Base-by-base conservation (phyloP, 2,329 filamentous ascomycete genomes). In the Trichoderma koningiopsis region DNA sequence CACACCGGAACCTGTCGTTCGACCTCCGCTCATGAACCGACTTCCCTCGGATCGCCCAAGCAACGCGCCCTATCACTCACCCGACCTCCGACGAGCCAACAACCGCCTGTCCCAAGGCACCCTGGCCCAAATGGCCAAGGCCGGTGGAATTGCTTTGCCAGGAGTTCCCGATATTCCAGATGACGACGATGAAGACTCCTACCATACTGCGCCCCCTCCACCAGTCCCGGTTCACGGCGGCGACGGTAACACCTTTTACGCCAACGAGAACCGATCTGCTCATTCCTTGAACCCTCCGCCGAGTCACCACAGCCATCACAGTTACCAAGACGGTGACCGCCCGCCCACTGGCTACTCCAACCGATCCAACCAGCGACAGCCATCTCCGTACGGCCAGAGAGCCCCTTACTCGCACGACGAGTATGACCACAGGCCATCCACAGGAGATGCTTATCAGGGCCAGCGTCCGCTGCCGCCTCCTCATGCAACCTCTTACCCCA, bases 91-190 rank as follows among this genome's bases (percentile, higher is more conserved):
- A 71, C 89, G 89, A 72, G 93, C 92, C 63, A 96, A 93, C 74
- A 94, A 91, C 73, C 90, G 93, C 27, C 89, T 98, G 78, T 97
- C 96, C 31, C 87, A 86, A 73, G 89, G 89, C 1, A 98, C 95
- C 0, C 84, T 97, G 57, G 86, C 90, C 56, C 93, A 97, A 77
- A 85, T 98, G 77, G 89, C 88, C 37, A 91, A 90, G 73, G 91
- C 91, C 57, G 88, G 87, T 66, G 87, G 86, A 27, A 79, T 88
- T 60, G 77, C 82, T 58, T 76, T 86, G 65, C 76, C 82, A 56
- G 77, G 77, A 10, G 76, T 80, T 52, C 76, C 75, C 62, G 74
- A 75, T 69, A 76, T 75, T 58, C 76, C 49, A 2, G 76, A 79
- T 71, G 74, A 74, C 71, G 74, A 74, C 71, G 55, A 58, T 2